phyloP scores from a whole-genome alignment of 208 protist genomes.

The Crithidia brevicula region DNA sequence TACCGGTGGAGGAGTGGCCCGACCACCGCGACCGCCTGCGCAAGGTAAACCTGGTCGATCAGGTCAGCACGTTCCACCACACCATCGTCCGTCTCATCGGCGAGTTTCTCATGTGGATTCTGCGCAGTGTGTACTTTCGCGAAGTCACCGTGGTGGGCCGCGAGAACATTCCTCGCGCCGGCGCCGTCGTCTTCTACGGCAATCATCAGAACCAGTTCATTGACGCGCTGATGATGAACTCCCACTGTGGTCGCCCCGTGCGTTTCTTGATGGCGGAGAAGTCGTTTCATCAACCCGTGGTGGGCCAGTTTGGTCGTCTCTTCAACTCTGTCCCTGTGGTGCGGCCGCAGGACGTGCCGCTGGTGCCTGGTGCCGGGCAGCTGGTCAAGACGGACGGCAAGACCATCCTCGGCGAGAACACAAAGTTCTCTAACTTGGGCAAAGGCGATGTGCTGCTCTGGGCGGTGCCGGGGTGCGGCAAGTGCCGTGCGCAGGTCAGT shows the following conservation, averaged over 20 bases:
- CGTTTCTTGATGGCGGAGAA: slow-evolving; percentile 94
- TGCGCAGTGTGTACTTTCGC: slow-evolving; percentile 93
- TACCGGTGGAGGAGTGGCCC: slow-evolving; percentile 74
- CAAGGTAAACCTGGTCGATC: slow-evolving; percentile 56
- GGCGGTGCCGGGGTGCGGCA: slow-evolving; percentile 35
- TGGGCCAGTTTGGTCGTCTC: slow-evolving; percentile 85
- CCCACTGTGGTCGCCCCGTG: slow-evolving; percentile 72
- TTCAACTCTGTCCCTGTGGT: slow-evolving; percentile 93
- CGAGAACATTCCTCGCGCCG: slow-evolving; percentile 89
- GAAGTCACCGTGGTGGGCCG: slow-evolving; percentile 89
- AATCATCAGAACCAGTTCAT: slow-evolving; percentile 95
- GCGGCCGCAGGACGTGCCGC: slow-evolving; percentile 90
- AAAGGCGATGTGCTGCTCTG: slow-evolving; percentile 84
- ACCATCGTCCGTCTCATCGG: slow-evolving; percentile 65
- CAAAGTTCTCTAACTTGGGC: slow-evolving; percentile 65
- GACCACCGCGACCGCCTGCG: slow-evolving; percentile 76
- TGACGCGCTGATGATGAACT: slow-evolving; percentile 92
- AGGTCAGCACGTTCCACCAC: slow-evolving; percentile 58
- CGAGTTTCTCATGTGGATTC: slow-evolving; percentile 85
- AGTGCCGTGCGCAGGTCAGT: slow-evolving; percentile 72
- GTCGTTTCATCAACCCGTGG: slow-evolving; percentile 79
- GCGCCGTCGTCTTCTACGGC: slow-evolving; percentile 93
- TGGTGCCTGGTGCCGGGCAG: slow-evolving; percentile 52
- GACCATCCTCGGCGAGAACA: slow-evolving; percentile 69
- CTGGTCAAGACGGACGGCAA: slow-evolving; percentile 53